phyloP scores from a whole-genome alignment of 1,284 basidiomycete genomes.

The Trichosporon asahii region DNA sequence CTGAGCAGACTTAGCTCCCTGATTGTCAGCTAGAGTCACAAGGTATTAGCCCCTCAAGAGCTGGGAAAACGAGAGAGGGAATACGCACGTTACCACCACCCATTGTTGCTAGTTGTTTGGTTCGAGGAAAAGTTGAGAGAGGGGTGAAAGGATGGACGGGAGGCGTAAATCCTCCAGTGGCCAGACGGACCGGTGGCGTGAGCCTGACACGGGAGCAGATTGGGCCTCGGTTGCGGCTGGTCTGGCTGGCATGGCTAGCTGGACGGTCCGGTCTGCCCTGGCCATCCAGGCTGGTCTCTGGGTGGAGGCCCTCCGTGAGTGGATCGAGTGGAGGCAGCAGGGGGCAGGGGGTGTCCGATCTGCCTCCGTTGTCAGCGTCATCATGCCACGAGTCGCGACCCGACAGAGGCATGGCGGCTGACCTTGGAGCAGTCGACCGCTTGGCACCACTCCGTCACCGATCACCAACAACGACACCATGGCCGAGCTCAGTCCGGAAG shows the following conservation, averaged over 20 bases:
- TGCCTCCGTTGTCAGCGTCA: slow-evolving; percentile 3
- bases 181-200: not conserved
- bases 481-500: slow-evolving; percentile 38
- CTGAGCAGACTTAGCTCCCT: slow-evolving; percentile 50
- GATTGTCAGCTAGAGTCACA: slow-evolving; percentile 13
- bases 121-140: slow-evolving; percentile 4
- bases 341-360: not conserved
- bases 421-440: not conserved
- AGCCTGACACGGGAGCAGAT: slow-evolving; percentile 6
- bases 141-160: not conserved
- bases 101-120: slow-evolving; percentile 27
- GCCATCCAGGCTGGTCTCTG: not conserved
- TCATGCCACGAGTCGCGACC: not conserved
- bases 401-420: not conserved
- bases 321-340: not conserved
- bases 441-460: slow-evolving; percentile 1
- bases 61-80: too few relatives aligned
- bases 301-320: not conserved
- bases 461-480: slow-evolving; percentile 22
- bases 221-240: not conserved
- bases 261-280: not conserved
- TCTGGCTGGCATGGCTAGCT: not conserved
- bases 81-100: slow-evolving; percentile 46
- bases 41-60: not conserved
- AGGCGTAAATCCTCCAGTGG: slow-evolving; percentile 9